These are phyloP conservation scores for Beauveria pseudobassiana DNA, from an alignment of 2,329 filamentous ascomycete species.

Conservation along the genomic window DNA sequence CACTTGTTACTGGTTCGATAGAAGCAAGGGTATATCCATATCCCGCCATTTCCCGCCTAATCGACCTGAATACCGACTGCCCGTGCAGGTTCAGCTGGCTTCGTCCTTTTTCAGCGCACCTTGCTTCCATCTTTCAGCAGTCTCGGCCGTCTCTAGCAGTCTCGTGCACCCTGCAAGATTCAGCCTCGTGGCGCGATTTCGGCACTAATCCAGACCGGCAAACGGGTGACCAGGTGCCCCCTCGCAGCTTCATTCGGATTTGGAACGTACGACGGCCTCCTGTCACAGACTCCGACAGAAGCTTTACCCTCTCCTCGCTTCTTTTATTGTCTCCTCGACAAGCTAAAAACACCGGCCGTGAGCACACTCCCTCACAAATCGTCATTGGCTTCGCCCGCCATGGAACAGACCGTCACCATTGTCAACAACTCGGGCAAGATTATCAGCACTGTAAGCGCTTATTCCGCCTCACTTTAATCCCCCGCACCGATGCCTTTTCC, in stretches of 20 bases:
- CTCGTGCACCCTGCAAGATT: not conserved
- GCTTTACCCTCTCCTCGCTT: not conserved
- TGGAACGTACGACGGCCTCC: not conserved
- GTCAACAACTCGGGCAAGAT: slow-evolving; percentile 88
- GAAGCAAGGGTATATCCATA: not conserved
- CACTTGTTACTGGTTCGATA: not conserved
- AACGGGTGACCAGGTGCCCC: too few relatives aligned
- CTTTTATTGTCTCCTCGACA: not conserved
- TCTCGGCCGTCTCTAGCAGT: not conserved
- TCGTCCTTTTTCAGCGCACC: not conserved
- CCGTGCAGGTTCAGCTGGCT: not conserved
- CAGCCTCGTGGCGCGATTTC: not conserved
- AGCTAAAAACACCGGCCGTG: not conserved
- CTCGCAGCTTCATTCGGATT: not conserved
- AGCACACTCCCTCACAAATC: not conserved
- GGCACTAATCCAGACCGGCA: not conserved
- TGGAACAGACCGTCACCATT: slow-evolving; percentile 72
- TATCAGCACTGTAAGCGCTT: slow-evolving; percentile 67
- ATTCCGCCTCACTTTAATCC: not conserved
- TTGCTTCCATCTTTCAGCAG: not conserved
- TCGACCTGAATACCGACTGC: not conserved
- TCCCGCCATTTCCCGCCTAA: slow-evolving; percentile 4
- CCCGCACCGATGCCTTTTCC: not conserved
- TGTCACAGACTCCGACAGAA: not conserved
- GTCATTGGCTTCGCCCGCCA: not conserved